A percentile compares a stretch with the other conserved stretches of the same genome.
Evolutionary conservation across 1,284 basidiomycete genomes (phyloP).

Genomic region (Heterobasidion annosum): DNA sequence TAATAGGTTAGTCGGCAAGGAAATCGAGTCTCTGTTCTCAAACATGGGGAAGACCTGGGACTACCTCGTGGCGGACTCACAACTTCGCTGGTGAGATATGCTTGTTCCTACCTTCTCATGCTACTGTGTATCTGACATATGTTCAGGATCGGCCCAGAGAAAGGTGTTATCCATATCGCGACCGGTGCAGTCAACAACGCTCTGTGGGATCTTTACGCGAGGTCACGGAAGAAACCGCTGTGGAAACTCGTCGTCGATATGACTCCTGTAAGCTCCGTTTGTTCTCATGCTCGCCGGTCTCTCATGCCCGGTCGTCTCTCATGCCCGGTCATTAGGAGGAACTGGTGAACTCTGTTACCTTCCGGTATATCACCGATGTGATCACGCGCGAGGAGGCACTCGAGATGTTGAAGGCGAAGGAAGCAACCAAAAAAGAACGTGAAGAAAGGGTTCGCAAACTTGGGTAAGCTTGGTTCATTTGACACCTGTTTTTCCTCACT

Average conservation of each 20-base stretch:
- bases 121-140: background rate
- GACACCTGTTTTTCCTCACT: background rate
- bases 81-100: slow-evolving; percentile 67
- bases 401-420: slow-evolving; percentile 71
- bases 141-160: slow-evolving; percentile 77
- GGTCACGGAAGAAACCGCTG: slow-evolving; percentile 67
- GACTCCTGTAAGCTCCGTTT: slow-evolving; percentile 47
- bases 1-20: slow-evolving; percentile 75
- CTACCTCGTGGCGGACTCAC: slow-evolving; percentile 76
- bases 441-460: slow-evolving; percentile 63
- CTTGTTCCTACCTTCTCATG: slow-evolving; percentile 15
- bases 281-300: background rate
- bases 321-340: slow-evolving; percentile 54
- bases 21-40: slow-evolving; percentile 73
- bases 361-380: slow-evolving; percentile 90
- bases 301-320: background rate
- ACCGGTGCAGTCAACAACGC: slow-evolving; percentile 77
- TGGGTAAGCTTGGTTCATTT: slow-evolving; percentile 28
- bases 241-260: slow-evolving; percentile 85
- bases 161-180: slow-evolving; percentile 81
- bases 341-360: slow-evolving; percentile 76
- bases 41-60: slow-evolving; percentile 87
- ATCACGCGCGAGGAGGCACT: slow-evolving; percentile 89
- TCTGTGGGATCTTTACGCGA: slow-evolving; percentile 79
- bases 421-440: slow-evolving; percentile 69